Conservation (phyloP, 306 rosid species). For the Oemleria cerasiformis region DNA sequence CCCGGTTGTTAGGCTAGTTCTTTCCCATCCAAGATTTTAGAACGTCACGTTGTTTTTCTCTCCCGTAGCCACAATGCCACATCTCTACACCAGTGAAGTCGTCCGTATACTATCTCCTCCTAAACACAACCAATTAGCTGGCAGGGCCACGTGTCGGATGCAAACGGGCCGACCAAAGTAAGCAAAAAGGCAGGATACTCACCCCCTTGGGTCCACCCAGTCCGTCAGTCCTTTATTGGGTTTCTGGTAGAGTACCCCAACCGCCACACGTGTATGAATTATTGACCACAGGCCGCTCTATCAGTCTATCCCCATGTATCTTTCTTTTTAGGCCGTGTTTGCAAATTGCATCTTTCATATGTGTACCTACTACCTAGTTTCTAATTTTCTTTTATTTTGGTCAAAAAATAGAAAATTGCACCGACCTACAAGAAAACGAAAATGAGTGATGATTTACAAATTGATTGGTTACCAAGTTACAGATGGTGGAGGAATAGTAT, state of each 20-base stretch:
- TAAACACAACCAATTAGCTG: background rate
- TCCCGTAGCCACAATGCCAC: background rate
- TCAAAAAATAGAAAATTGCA: background rate
- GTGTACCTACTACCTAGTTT: background rate
- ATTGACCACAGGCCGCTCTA: conserved; percentile 9
- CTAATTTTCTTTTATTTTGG: background rate
- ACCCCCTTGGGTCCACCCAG: background rate
- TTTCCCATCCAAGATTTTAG: too few relatives aligned
- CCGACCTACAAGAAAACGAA: background rate
- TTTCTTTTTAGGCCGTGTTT: background rate
- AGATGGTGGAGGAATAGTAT: background rate
- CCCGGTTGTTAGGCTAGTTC: too few relatives aligned
- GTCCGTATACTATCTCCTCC: background rate
- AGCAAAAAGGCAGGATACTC: conserved; percentile 1
- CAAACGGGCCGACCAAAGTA: conserved; percentile 10
- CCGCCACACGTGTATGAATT: conserved; percentile 46
- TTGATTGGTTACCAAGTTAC: background rate
- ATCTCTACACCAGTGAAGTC: background rate
- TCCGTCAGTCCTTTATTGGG: background rate
- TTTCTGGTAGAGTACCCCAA: background rate
- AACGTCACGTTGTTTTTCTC: too few relatives aligned
- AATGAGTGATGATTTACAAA: too few relatives aligned
- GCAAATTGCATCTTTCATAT: background rate
- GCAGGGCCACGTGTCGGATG: background rate
- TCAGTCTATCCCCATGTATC: background rate